Conservation (phyloP, 1,284 basidiomycete species). For the Erythrobasidium hasegawianum region DNA sequence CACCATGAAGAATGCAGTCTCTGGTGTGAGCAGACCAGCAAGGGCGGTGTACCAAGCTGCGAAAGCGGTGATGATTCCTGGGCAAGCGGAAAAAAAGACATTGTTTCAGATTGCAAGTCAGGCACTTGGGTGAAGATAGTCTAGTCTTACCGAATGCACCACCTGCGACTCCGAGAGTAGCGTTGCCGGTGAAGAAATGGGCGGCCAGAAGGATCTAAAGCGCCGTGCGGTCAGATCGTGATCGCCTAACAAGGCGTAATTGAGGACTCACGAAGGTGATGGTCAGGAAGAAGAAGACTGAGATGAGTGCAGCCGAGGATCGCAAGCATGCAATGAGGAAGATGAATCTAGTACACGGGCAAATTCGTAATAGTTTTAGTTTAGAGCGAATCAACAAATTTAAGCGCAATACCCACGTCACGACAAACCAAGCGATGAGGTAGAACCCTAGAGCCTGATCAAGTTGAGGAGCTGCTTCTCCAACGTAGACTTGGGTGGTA, state of each 20-base stretch:
- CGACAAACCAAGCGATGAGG: conserved; percentile 56
- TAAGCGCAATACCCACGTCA: conserved; percentile 64
- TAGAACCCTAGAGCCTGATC: conserved; percentile 52
- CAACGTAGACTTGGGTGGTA: conserved; percentile 47
- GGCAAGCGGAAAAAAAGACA: conserved; percentile 12
- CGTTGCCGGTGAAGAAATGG: conserved; percentile 46
- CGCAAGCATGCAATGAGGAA: conserved; percentile 59
- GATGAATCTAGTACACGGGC: conserved; percentile 42
- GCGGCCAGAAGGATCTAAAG: conserved; percentile 39
- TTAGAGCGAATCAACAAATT: too few relatives aligned
- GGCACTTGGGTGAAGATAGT: conserved; percentile 43
- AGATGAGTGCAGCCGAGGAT: conserved; percentile 62
- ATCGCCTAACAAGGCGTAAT: too few relatives aligned
- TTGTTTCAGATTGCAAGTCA: background rate
- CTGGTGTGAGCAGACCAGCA: conserved; percentile 53
- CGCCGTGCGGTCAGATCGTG: too few relatives aligned
- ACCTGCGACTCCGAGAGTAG: conserved; percentile 58
- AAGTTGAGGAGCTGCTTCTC: conserved; percentile 50
- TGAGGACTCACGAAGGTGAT: too few relatives aligned
- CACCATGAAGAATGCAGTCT: conserved; percentile 47
- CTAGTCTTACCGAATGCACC: conserved; percentile 62
- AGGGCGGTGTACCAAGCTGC: conserved; percentile 52
- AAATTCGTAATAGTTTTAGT: too few relatives aligned
- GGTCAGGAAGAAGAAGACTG: conserved; percentile 69
- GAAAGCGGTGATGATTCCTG: background rate